A percentile compares a stretch with the other conserved stretches of the same genome.
Evolutionary conservation across 805 yeast species (phyloP).

Genomic region (Wickerhamiella dianesei): DNA sequence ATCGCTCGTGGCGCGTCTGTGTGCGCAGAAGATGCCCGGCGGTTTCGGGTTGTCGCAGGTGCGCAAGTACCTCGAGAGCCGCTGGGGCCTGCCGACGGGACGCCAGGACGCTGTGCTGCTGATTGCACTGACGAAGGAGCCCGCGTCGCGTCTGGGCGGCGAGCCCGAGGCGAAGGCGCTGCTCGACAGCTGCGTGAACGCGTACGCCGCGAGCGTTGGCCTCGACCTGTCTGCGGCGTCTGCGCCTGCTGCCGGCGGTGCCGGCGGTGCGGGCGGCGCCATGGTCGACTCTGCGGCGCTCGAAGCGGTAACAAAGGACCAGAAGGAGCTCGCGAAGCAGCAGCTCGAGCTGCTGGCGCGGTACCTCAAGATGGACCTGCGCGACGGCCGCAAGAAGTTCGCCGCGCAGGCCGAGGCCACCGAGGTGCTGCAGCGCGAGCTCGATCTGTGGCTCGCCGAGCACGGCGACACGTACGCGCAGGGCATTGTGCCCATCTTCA

Average conservation of each 20-base stretch:
- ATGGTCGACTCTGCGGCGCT: slow-evolving; percentile 92
- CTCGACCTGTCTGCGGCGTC: slow-evolving; percentile 58
- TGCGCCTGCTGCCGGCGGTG: slow-evolving; percentile 36
- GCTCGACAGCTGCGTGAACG: slow-evolving; percentile 68
- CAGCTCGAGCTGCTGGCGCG: slow-evolving; percentile 87
- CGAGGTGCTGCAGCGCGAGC: slow-evolving; percentile 68
- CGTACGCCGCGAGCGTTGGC: slow-evolving; percentile 76
- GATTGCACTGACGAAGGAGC: slow-evolving; percentile 76
- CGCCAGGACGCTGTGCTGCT: slow-evolving; percentile 87
- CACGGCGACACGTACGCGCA: slow-evolving; percentile 88
- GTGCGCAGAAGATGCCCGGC: slow-evolving; percentile 98
- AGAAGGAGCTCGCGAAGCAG: slow-evolving; percentile 56
- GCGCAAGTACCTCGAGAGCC: slow-evolving; percentile 78
- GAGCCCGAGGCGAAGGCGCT: slow-evolving; percentile 85
- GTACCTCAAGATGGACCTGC: slow-evolving; percentile 83
- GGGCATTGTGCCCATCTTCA: slow-evolving; percentile 83
- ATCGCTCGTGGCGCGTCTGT: slow-evolving; percentile 76
- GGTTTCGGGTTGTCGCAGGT: slow-evolving; percentile 89
- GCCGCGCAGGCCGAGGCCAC: slow-evolving; percentile 78
- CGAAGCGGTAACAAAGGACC: slow-evolving; percentile 64
- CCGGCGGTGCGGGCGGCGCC: slow-evolving; percentile 53
- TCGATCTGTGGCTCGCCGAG: slow-evolving; percentile 83
- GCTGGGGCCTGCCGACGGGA: slow-evolving; percentile 88
- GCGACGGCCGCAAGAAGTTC: slow-evolving; percentile 76
- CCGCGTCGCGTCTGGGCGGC: slow-evolving; percentile 70